Conservation (phyloP, 768 basidiomycete species). For the Mycena crocata region DNA sequence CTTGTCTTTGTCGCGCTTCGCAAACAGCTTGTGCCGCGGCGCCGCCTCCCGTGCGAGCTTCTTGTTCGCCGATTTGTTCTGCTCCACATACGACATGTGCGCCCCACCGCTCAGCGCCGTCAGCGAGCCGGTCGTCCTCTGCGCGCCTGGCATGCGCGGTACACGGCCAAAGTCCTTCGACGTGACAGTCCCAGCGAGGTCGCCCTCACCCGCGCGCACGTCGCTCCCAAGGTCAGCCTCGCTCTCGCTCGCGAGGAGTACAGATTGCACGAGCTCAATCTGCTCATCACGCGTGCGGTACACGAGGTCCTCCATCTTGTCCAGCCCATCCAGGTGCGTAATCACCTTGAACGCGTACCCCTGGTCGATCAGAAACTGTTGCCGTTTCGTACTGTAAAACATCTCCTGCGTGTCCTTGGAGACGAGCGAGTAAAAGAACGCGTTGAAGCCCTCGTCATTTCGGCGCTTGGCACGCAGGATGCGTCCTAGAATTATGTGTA, state of each 20-base stretch:
- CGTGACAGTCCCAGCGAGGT: constrained; percentile 86
- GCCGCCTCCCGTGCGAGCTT: constrained; percentile 67
- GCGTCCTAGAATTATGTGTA: constrained; percentile 68
- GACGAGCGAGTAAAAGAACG: constrained; percentile 99
- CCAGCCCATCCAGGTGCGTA: constrained; percentile 94
- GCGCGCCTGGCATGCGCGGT: constrained; percentile 70
- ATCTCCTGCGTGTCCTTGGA: constrained; percentile 99
- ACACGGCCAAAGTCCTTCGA: constrained; percentile 84
- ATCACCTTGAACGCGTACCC: constrained; percentile 99
- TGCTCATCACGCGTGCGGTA: constrained; percentile 93
- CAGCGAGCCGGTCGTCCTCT: constrained; percentile 85
- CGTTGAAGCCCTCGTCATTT: constrained; percentile 99
- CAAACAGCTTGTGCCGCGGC: constrained; percentile 82
- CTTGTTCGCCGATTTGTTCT: constrained; percentile 92
- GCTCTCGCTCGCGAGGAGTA: constrained; percentile 90
- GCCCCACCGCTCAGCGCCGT: constrained; percentile 88
- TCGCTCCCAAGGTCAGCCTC: constrained; percentile 91
- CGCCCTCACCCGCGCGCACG: constrained; percentile 84
- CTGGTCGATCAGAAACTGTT: constrained; percentile 98
- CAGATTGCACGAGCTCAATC: constrained; percentile 95
- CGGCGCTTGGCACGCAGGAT: constrained; percentile 97
- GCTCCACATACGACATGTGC: constrained; percentile 93
- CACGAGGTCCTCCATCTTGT: constrained; percentile 87
- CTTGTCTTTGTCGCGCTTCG: constrained; percentile 84
- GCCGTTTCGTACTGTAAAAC: constrained; percentile 99